Evolutionary conservation across 2,329 filamentous ascomycete species (phyloP).

Genomic region (Xylaria sp.): DNA sequence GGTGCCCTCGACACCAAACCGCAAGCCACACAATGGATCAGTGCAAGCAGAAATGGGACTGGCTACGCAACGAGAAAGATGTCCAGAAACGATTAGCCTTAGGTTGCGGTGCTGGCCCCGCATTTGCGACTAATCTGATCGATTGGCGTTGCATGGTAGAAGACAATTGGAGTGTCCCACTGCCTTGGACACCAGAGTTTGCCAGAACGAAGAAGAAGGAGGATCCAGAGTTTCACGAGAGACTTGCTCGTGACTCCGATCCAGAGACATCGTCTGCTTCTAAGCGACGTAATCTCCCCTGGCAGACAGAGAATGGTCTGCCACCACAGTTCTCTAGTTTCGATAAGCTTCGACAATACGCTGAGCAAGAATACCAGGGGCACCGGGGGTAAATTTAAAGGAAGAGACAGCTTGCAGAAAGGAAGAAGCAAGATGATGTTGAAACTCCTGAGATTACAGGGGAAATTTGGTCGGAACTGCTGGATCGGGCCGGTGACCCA

Average conservation of each 20-base stretch:
- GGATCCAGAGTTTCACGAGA: background rate
- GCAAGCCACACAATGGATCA: conserved; percentile 8
- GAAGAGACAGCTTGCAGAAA: too few relatives aligned
- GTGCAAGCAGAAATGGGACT: conserved; percentile 1
- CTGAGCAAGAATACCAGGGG: background rate
- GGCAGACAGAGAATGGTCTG: background rate
- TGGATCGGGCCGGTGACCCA: too few relatives aligned
- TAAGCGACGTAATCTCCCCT: background rate
- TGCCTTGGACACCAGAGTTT: conserved; percentile 16
- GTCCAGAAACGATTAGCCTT: background rate
- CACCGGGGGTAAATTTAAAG: background rate
- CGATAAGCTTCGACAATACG: background rate
- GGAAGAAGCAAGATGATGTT: too few relatives aligned
- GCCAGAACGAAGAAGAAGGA: background rate
- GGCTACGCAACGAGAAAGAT: background rate
- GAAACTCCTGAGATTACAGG: too few relatives aligned
- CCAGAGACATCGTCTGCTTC: background rate
- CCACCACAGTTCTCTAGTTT: background rate
- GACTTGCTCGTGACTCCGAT: background rate
- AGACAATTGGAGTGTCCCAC: too few relatives aligned
- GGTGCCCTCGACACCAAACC: background rate
- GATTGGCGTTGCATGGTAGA: conserved; percentile 14
- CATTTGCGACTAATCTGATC: conserved; percentile 16
- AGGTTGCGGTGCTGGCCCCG: background rate
- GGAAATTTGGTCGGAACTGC: too few relatives aligned